Conservation (phyloP, 2,329 filamentous ascomycete species). For the Rhexocercosporidium sp. region DNA sequence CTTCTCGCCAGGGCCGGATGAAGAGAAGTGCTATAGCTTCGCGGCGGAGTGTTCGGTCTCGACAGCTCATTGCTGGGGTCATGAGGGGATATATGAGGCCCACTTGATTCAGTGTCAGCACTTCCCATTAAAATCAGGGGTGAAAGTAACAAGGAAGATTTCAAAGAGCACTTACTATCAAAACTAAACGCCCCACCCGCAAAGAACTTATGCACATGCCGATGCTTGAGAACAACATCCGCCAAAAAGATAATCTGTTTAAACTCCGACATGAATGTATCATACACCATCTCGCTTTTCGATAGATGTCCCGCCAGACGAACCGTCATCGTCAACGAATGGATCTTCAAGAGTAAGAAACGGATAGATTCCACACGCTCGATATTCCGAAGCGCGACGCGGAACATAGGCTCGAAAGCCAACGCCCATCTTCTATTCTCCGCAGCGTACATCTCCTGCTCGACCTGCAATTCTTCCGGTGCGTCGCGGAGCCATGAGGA, state of each 20-base stretch:
- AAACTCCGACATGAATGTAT: conserved; percentile 27
- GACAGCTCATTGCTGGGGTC: conserved; percentile 29
- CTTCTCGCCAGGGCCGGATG: conserved; percentile 29
- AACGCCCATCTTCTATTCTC: conserved; percentile 32
- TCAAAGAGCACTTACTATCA: conserved; percentile 18
- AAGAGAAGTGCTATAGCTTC: conserved; percentile 31
- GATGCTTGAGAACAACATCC: conserved; percentile 24
- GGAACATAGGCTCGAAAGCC: conserved; percentile 31
- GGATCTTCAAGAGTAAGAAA: conserved; percentile 28
- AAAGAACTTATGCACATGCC: conserved; percentile 21
- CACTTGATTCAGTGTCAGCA: background rate
- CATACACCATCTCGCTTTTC: conserved; percentile 31
- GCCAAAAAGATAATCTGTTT: conserved; percentile 24
- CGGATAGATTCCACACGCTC: conserved; percentile 19
- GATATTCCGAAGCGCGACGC: conserved; percentile 17
- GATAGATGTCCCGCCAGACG: conserved; percentile 27
- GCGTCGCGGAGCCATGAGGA: conserved; percentile 1
- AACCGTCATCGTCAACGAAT: conserved; percentile 28
- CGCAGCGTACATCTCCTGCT: conserved; percentile 28
- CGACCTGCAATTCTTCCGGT: conserved; percentile 23
- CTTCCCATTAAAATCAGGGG: background rate
- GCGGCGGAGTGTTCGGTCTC: conserved; percentile 31
- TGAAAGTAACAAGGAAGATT: background rate
- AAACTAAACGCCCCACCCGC: conserved; percentile 29
- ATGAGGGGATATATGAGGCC: conserved; percentile 32